Base-by-base conservation (phyloP, 169 alveolate genomes). In the Cryptosporidium xiaoi region DNA sequence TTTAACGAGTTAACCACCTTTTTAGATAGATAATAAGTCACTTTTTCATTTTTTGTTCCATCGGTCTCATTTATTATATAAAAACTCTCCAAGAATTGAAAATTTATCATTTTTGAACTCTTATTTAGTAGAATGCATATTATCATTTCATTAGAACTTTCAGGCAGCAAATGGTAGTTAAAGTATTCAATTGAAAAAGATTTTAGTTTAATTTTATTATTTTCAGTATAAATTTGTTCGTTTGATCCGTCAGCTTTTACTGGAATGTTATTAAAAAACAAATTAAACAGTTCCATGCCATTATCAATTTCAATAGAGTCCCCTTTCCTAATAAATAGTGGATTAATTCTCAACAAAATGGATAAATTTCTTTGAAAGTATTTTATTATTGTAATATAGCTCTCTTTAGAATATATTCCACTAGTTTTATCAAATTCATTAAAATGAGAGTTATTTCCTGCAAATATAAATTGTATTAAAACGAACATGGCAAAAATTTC, bases 331-430 rank as follows among this genome's bases (percentile, higher is more conserved):
- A 31, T 10, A 16, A 46, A 67, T 27, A 67, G 12, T 15, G 82
- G 44, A 7, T 50, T 20, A 24, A 67, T 67, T 24, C 65, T 46
- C 12, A 67, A 15, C 65, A 67, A 33, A 16, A 48, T 50, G 18
- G 82, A 36, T 1, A 44, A 50, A 64, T 50, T 67, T 46, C 65
- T 67, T 64, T 67, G 65, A 64, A 67, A 67, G 27, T 50, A 67
- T 20, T 67, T 67, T 20, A 44, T 64, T 16, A 67, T 27, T 33
- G 65, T 29, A 13, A 67, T 50, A 33, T 50, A 67, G 82, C 82
- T 67, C 27, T 51, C 82, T 18, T 51, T 67, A 8, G 82, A 67
- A 50, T 67, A 67, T 20, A 67, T 10, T 20, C 65, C 53, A 7
- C 46, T 24, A 27, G 65, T 18, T 29, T 12, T 2, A 5, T 51